Conservation (phyloP, 257 asterid genomes). For the Solanum pimpinellifolium region DNA sequence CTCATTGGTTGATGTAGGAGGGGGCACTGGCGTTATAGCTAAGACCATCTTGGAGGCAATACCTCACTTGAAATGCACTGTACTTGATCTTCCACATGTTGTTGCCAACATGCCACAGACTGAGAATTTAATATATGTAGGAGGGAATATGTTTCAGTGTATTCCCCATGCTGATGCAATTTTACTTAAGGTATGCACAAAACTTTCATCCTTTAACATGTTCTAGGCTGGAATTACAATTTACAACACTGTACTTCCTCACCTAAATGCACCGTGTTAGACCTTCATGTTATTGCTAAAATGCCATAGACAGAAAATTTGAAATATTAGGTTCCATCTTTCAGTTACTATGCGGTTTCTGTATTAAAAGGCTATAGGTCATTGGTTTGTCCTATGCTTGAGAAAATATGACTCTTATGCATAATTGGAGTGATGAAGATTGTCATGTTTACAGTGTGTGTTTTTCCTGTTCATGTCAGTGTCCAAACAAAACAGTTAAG, state of each 20-base stretch:
- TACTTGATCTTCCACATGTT: conserved; percentile 12
- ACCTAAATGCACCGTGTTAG: background rate
- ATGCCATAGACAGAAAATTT: background rate
- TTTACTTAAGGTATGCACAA: conserved; percentile 2
- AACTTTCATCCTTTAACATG: background rate
- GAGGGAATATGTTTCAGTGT: conserved; percentile 10
- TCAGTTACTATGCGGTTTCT: background rate
- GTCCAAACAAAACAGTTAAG: background rate
- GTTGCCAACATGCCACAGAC: background rate
- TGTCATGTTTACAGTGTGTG: background rate
- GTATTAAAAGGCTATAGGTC: background rate
- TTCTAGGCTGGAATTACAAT: background rate
- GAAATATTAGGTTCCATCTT: conserved; percentile 8
- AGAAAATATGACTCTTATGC: background rate
- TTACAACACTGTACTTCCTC: background rate
- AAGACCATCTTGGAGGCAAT: conserved; percentile 1
- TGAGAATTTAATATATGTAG: background rate
- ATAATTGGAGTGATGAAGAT: background rate
- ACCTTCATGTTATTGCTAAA: background rate
- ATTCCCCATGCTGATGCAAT: conserved; percentile 6
- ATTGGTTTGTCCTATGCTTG: background rate
- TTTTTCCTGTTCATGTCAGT: background rate
- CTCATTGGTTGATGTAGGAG: conserved; percentile 19
- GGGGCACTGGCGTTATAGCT: conserved; percentile 12
- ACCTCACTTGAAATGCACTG: conserved; percentile 3